Percentiles rank a stretch among this genome's conserved stretches.
Conservation (phyloP, 495 filamentous ascomycete species). For the Cercophora sp. region DNA sequence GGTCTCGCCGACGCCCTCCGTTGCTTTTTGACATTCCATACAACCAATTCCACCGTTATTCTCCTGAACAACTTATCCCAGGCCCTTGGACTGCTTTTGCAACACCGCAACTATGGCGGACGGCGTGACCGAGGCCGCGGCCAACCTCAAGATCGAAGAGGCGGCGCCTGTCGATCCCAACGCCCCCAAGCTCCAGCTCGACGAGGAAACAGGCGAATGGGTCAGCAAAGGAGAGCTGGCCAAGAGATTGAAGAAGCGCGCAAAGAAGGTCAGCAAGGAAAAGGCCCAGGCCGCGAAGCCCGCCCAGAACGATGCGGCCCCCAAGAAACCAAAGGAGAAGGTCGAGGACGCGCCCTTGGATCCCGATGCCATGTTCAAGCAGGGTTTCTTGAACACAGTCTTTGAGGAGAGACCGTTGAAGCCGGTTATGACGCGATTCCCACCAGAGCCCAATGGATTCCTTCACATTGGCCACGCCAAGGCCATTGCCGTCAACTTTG, state of each 20-base stretch:
- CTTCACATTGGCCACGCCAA: conserved; percentile 85
- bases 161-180: conserved; percentile 48
- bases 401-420: conserved; percentile 70
- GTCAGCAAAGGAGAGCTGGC: conserved; percentile 63
- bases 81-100: neutral
- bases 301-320: conserved; percentile 20
- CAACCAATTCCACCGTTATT: neutral
- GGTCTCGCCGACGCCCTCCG: neutral
- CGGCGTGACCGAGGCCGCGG: conserved; percentile 45
- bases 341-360: conserved; percentile 51
- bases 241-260: conserved; percentile 59
- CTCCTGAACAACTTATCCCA: neutral
- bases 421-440: conserved; percentile 74
- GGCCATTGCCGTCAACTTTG: conserved; percentile 97
- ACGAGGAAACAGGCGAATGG: conserved; percentile 64
- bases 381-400: conserved; percentile 76
- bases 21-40: neutral
- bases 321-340: conserved; percentile 43
- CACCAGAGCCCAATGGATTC: conserved; percentile 82
- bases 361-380: conserved; percentile 74
- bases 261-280: conserved; percentile 54
- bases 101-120: conserved; percentile 47
- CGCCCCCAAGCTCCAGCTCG: conserved; percentile 56
- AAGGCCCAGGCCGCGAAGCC: conserved; percentile 37
- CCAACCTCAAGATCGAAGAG: conserved; percentile 58